Evolutionary conservation across 2,329 filamentous ascomycete genomes (phyloP).

Genomic region (Helicocarpus griseus): DNA sequence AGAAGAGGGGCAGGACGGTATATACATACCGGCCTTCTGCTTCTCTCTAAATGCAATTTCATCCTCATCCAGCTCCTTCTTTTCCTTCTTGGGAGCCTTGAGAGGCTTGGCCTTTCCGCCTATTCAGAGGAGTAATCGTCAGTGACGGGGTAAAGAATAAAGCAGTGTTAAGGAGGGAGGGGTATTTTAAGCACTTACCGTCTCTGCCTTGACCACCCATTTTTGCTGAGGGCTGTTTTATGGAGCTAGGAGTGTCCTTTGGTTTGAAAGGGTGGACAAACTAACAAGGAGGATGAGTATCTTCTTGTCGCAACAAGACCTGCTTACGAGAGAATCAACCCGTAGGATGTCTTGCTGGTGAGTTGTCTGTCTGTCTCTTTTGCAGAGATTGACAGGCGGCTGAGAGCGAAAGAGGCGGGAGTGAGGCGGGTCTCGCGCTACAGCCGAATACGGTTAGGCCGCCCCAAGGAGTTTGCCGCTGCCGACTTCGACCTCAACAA

Average conservation of each 20-base stretch:
- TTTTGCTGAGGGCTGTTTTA: slow-evolving; percentile 17
- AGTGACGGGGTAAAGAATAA: neutral
- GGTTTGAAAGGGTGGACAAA: neutral
- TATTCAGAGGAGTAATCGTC: slow-evolving; percentile 25
- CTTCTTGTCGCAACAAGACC: neutral
- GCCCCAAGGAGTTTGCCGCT: neutral
- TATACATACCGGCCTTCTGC: slow-evolving; percentile 66
- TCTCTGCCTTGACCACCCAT: slow-evolving; percentile 62
- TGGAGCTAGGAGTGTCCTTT: slow-evolving; percentile 3
- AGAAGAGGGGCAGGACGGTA: neutral
- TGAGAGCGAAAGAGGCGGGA: neutral
- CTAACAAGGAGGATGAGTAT: neutral
- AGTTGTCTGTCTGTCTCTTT: neutral
- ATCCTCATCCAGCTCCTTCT: slow-evolving; percentile 77
- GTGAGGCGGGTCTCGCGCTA: neutral
- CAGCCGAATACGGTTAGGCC: neutral
- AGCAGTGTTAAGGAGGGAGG: neutral
- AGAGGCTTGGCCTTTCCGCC: slow-evolving; percentile 76
- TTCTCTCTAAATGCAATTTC: slow-evolving; percentile 75
- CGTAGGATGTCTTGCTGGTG: neutral
- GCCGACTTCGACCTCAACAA: neutral
- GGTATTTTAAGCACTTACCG: slow-evolving; percentile 42
- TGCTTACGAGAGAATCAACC: neutral
- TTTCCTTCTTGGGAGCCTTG: slow-evolving; percentile 80
- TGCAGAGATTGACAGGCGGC: neutral